Conservation (phyloP, 768 basidiomycete genomes). For the Infundibulicybe gibba region DNA sequence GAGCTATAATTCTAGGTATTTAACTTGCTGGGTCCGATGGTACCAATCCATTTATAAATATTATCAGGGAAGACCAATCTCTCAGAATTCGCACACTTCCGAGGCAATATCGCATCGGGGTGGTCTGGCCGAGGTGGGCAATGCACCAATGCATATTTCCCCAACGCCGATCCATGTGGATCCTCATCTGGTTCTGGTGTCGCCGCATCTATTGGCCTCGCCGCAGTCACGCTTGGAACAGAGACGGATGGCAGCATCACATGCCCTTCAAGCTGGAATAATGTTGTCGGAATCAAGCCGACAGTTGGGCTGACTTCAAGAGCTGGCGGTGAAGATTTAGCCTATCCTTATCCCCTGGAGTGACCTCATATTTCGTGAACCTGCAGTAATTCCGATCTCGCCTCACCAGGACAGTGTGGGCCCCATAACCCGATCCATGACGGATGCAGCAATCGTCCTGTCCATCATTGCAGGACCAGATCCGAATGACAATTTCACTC, state of each 20-base stretch:
- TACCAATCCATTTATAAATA: not conserved
- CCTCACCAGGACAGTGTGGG: slow-evolving; percentile 57
- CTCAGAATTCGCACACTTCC: slow-evolving; percentile 49
- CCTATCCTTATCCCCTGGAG: no score
- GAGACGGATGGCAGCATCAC: slow-evolving; percentile 56
- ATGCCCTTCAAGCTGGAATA: slow-evolving; percentile 50
- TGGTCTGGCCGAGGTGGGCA: slow-evolving; percentile 60
- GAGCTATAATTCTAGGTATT: slow-evolving; percentile 43
- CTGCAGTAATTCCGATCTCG: slow-evolving; percentile 52
- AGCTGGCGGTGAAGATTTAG: slow-evolving; percentile 41
- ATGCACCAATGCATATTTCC: slow-evolving; percentile 45
- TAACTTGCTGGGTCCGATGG: not conserved
- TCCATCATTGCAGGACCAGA: slow-evolving; percentile 55
- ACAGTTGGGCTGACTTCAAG: slow-evolving; percentile 58
- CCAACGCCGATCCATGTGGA: slow-evolving; percentile 50
- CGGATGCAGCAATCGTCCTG: slow-evolving; percentile 53
- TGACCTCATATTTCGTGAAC: not conserved
- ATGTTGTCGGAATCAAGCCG: slow-evolving; percentile 59
- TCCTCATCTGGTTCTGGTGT: slow-evolving; percentile 60
- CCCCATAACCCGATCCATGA: slow-evolving; percentile 48
- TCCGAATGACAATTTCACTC: slow-evolving; percentile 50
- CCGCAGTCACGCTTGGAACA: slow-evolving; percentile 43
- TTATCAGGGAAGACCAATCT: slow-evolving; percentile 49
- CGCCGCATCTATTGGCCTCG: slow-evolving; percentile 47
- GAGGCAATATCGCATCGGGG: slow-evolving; percentile 44